phyloP scores from a whole-genome alignment of 495 filamentous ascomycete genomes.

The Massariosphaeria phaeospora region DNA sequence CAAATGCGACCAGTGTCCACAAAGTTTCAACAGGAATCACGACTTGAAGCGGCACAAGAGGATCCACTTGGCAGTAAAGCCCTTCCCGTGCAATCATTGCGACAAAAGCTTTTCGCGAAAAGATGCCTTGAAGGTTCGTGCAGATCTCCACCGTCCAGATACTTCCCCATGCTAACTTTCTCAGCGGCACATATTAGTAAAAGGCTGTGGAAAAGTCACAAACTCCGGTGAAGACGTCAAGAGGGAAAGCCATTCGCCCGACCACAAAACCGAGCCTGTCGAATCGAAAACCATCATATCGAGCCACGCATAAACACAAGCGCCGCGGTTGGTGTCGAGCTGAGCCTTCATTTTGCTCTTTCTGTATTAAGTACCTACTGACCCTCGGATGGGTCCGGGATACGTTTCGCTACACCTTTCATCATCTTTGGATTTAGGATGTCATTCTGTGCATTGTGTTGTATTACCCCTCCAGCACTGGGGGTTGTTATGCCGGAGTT shows the following conservation, averaged over 20 bases:
- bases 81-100: conserved; percentile 84
- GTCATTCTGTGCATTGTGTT: conserved; percentile 11
- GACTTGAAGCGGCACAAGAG: conserved; percentile 93
- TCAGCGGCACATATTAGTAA: conserved; percentile 88
- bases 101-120: conserved; percentile 97
- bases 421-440: conserved; percentile 10
- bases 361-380: conserved; percentile 31
- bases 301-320: conserved; percentile 27
- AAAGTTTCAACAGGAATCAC: conserved; percentile 95
- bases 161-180: conserved; percentile 31
- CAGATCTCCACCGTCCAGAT: conserved; percentile 8
- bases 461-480: background rate
- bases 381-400: no score
- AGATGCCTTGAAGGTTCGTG: conserved; percentile 87
- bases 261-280: conserved; percentile 26
- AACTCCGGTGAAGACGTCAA: conserved; percentile 35
- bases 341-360: conserved; percentile 20
- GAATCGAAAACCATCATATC: conserved; percentile 34
- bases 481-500: conserved; percentile 6
- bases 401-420: conserved; percentile 22
- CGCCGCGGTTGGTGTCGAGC: no score
- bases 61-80: conserved; percentile 93
- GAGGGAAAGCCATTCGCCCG: conserved; percentile 38
- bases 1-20: conserved; percentile 87
- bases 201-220: conserved; percentile 70